Evolutionary conservation across 2,329 filamentous ascomycete species (phyloP), one percentile per base, ranked within the genome.

Genomic region (Trichoderma sp.): DNA sequence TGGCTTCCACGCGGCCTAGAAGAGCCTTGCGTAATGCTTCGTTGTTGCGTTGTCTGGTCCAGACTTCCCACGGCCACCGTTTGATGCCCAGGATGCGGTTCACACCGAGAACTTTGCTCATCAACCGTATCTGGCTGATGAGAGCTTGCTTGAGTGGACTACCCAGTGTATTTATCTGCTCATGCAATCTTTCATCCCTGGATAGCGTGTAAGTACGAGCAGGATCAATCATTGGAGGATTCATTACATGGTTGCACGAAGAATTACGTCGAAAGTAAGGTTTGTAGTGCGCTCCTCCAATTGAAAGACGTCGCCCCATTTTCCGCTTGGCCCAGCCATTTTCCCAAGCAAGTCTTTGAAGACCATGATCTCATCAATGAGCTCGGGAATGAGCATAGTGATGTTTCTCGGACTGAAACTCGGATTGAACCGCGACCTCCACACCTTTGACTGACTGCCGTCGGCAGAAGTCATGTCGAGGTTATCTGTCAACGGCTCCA

Each of bases 341-440:
- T 32, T 32, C 11, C 28, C 47, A 1, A 65, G 36, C 11, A 65
- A 47, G 8, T 65, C 62, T 20, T 20, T 53, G 13, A 65, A 65
- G 9, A 53, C 47, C 7, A 53, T 28, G 8, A 65, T 53, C 62
- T 65, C 62, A 6, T 65, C 62, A 7, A 65, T 47, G n/a, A 65
- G 36, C 23, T 65, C 62, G 6, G 62, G 62, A n/a, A 65, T 47
- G 17, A 70, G n/a, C 57, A 15, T 34, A 2, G 58, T 64, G 23
- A 70, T 70, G 36, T 70, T 43, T 17, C 58, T 28, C 6, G 28
- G 30, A n/a, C 68, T 70, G 59, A 70, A 70, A 7, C 68, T 61
- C 5, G 68, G 68, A 6, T 70, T 70, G 23, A 70, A 47, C 9
- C 58, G 58, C 58, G 68, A 73, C 84, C 82, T 6, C 82, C 83